Evolutionary conservation across 2,329 filamentous ascomycete species (phyloP).

Genomic region (Didymella keratinophila): DNA sequence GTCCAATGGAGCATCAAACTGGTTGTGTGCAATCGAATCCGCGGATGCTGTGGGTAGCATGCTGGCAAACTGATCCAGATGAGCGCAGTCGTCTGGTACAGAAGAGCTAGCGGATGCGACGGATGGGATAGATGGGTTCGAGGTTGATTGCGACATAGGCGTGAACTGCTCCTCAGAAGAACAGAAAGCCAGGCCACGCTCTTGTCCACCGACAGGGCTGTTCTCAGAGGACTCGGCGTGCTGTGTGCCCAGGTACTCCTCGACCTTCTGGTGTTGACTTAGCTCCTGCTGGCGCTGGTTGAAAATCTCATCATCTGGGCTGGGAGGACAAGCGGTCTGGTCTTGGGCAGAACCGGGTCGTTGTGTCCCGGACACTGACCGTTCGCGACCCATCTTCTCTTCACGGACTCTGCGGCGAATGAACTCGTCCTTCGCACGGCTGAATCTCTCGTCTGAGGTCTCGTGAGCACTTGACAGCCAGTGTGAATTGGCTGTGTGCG

Average conservation of each 20-base stretch:
- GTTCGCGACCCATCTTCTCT: conserved; percentile 40
- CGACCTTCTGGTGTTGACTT: conserved; percentile 39
- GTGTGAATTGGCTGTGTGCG: conserved; percentile 20
- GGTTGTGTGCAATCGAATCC: conserved; percentile 48
- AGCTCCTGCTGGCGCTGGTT: conserved; percentile 39
- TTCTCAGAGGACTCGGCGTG: conserved; percentile 49
- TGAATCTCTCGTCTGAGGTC: conserved; percentile 44
- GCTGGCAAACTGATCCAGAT: conserved; percentile 27
- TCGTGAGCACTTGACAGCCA: conserved; percentile 29
- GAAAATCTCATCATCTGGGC: conserved; percentile 54
- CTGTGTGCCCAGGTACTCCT: conserved; percentile 41
- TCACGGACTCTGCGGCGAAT: conserved; percentile 46
- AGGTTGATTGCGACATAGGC: conserved; percentile 59
- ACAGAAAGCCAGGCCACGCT: conserved; percentile 51
- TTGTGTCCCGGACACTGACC: conserved; percentile 31
- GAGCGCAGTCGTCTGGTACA: conserved; percentile 47
- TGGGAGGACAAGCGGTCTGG: conserved; percentile 55
- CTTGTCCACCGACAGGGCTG: conserved; percentile 49
- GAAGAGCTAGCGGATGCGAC: conserved; percentile 59
- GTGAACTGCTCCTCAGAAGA: conserved; percentile 59
- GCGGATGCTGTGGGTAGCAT: conserved; percentile 41
- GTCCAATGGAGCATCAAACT: conserved; percentile 36
- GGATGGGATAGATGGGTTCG: conserved; percentile 61
- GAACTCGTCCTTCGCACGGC: conserved; percentile 51
- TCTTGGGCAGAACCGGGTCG: conserved; percentile 41